Percentiles rank a stretch among this genome's conserved stretches.
Evolutionary conservation across 2,329 filamentous ascomycete genomes (phyloP).

Genomic region (Pseudocercospora macadamiae): DNA sequence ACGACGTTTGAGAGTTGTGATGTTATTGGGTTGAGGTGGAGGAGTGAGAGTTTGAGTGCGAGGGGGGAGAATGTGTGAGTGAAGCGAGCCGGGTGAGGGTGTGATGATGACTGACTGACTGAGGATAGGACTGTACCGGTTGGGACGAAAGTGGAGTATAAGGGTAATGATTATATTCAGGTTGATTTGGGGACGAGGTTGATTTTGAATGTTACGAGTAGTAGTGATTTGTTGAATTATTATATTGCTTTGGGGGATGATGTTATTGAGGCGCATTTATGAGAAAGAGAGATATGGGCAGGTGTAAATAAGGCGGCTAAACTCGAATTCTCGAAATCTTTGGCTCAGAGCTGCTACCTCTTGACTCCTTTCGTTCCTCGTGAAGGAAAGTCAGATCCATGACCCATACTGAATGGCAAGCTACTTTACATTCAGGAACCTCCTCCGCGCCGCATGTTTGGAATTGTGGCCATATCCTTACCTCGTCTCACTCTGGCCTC

Average conservation of each 20-base stretch:
- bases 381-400: too few species aligned
- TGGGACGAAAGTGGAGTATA: conserved; percentile 12
- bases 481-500: too few species aligned
- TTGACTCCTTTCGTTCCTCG: too few species aligned
- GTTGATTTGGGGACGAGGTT: conserved; percentile 15
- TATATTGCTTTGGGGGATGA: conserved; percentile 14
- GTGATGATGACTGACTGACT: background rate
- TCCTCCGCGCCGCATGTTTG: too few species aligned
- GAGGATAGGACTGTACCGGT: conserved; percentile 13
- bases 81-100: too few species aligned
- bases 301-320: too few species aligned
- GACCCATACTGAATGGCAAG: too few species aligned
- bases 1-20: conserved; percentile 11
- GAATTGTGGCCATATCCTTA: too few species aligned
- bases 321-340: too few species aligned
- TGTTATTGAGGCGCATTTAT: background rate
- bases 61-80: conserved; percentile 15
- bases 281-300: too few species aligned
- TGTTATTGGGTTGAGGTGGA: conserved; percentile 16
- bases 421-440: too few species aligned
- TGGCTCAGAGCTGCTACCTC: too few species aligned
- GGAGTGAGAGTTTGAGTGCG: conserved; percentile 8
- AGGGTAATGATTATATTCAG: conserved; percentile 16
- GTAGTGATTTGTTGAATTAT: conserved; percentile 18
- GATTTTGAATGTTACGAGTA: conserved; percentile 13